These are phyloP conservation scores for Saccharomyces hybrid DNA, from an alignment of 1,139 yeast species.

Conservation along the genomic window DNA sequence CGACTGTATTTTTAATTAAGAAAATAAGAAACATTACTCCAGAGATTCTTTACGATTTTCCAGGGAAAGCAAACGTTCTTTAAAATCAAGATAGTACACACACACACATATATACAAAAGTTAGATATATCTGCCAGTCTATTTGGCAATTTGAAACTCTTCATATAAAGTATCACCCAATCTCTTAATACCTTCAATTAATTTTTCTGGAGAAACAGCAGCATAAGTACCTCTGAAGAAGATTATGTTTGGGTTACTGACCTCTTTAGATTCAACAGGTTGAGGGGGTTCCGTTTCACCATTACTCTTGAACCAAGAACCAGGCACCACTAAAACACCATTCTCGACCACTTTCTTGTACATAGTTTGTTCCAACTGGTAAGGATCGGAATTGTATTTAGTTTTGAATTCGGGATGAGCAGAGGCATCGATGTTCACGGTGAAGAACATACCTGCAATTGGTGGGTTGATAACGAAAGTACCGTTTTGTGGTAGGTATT, in stretches of 20 bases:
- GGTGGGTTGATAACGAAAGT: conserved; percentile 41
- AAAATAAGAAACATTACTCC: not conserved
- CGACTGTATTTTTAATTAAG: not conserved
- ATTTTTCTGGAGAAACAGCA: conserved; percentile 55
- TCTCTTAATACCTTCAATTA: conserved; percentile 46
- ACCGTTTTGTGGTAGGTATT: conserved; percentile 37
- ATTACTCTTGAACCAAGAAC: conserved; percentile 50
- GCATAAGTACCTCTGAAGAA: conserved; percentile 65
- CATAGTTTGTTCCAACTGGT: conserved; percentile 42
- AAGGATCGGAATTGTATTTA: conserved; percentile 41
- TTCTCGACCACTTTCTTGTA: conserved; percentile 43
- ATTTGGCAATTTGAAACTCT: conserved; percentile 30
- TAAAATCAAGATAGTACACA: not conserved
- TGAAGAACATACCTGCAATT: conserved; percentile 62
- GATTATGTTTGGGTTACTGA: conserved; percentile 37
- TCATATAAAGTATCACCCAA: conserved; percentile 47
- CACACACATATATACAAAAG: not conserved
- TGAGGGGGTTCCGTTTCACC: conserved; percentile 44
- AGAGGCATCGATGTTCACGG: conserved; percentile 45
- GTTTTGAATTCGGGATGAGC: conserved; percentile 49
- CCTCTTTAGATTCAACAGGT: conserved; percentile 39
- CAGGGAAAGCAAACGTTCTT: not conserved
- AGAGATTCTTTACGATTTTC: not conserved
- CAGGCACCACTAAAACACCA: conserved; percentile 54
- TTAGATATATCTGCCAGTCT: not conserved